Evolutionary conservation across 805 yeast genomes (phyloP).

Genomic region (Torulaspora microellipsoides): DNA sequence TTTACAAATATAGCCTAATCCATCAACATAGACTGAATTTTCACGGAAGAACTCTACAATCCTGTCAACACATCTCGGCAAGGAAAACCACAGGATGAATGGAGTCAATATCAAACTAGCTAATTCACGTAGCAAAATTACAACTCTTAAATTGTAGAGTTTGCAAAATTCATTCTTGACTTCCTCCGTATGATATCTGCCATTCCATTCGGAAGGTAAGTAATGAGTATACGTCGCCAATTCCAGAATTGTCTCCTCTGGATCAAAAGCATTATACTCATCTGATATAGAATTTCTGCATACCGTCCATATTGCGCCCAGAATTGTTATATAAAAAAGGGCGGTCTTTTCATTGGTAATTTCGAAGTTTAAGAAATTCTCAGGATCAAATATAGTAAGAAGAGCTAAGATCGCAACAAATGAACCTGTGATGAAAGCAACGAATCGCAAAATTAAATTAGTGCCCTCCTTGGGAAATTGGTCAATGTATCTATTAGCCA

Average conservation of each 20-base stretch:
- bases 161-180: slow-evolving; percentile 81
- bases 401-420: slow-evolving; percentile 83
- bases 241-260: slow-evolving; percentile 76
- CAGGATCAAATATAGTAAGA: slow-evolving; percentile 78
- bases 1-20: slow-evolving; percentile 89
- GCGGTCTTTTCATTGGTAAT: slow-evolving; percentile 75
- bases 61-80: slow-evolving; percentile 67
- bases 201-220: slow-evolving; percentile 83
- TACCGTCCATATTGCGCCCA: slow-evolving; percentile 86
- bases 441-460: slow-evolving; percentile 51
- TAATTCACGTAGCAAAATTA: slow-evolving; percentile 70
- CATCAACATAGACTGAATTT: slow-evolving; percentile 85
- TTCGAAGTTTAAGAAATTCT: slow-evolving; percentile 84
- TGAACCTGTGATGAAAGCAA: slow-evolving; percentile 79
- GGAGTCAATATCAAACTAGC: slow-evolving; percentile 82
- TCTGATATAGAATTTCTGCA: slow-evolving; percentile 66
- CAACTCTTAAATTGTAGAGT: slow-evolving; percentile 67
- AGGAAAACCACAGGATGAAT: slow-evolving; percentile 77
- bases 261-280: slow-evolving; percentile 76
- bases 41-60: slow-evolving; percentile 91
- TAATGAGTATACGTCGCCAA: slow-evolving; percentile 89
- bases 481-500: slow-evolving; percentile 78
- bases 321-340: slow-evolving; percentile 78
- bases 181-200: slow-evolving; percentile 73
- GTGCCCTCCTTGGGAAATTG: slow-evolving; percentile 85